Conservation (phyloP, 306 rosid species). For the Corylus heterophylla region DNA sequence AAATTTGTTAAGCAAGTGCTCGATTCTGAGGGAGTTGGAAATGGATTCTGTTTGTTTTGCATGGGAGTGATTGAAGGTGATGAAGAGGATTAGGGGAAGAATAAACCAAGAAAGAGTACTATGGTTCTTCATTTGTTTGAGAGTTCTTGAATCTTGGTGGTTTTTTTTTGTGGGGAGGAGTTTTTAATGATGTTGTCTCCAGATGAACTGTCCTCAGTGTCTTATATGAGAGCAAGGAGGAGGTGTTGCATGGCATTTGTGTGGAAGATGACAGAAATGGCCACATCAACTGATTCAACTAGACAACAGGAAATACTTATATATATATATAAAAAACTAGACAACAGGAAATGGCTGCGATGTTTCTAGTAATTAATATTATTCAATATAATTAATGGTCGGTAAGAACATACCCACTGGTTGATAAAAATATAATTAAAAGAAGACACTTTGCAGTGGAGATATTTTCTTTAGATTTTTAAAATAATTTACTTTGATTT, state of each 20-base stretch:
- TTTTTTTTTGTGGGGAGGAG: no score
- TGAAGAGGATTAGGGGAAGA: conserved; percentile 38
- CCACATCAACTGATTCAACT: background rate
- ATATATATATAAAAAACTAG: background rate
- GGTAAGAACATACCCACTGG: background rate
- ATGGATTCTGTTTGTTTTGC: conserved; percentile 54
- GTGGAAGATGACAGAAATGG: background rate
- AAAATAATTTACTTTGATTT: background rate
- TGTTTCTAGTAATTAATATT: background rate
- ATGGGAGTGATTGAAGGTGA: conserved; percentile 35
- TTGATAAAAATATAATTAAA: background rate
- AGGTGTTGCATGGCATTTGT: background rate
- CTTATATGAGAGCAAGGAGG: background rate
- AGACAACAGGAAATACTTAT: background rate
- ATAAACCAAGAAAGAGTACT: conserved; percentile 21
- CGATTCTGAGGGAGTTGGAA: conserved; percentile 31
- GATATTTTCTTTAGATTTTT: background rate
- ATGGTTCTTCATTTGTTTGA: conserved; percentile 32
- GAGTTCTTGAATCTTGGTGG: background rate
- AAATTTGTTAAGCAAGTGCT: conserved; percentile 29
- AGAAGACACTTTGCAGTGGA: background rate
- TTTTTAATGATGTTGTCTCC: background rate
- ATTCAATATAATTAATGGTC: background rate
- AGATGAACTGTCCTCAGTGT: background rate
- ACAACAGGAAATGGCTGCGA: background rate